Evolutionary conservation across 805 yeast species (phyloP).

Genomic region (Kazachstania taianensis): DNA sequence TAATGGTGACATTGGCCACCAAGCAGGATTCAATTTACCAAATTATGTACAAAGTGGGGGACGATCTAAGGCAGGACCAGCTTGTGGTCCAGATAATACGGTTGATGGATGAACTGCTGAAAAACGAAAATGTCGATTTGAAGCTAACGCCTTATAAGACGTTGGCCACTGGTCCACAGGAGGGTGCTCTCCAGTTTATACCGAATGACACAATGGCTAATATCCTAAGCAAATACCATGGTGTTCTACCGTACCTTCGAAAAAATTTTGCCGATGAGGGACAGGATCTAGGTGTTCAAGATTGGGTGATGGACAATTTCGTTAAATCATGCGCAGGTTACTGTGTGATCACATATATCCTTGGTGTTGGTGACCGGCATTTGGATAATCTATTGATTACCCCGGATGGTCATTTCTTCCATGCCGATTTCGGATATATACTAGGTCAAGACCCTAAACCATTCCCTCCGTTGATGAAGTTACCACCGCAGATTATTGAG

Average conservation of each 20-base stretch:
- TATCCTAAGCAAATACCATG: constrained; percentile 63
- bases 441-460: constrained; percentile 97
- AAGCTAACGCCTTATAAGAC: constrained; percentile 82
- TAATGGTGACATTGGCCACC: constrained; percentile 70
- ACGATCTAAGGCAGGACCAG: constrained; percentile 90
- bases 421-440: constrained; percentile 95
- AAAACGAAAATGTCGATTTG: constrained; percentile 84
- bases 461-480: constrained; percentile 95
- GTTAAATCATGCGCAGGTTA: constrained; percentile 95
- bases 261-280: constrained; percentile 36
- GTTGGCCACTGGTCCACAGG: constrained; percentile 80
- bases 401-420: constrained; percentile 86
- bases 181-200: constrained; percentile 90
- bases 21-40: constrained; percentile 46
- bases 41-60: constrained; percentile 91
- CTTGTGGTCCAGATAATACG: constrained; percentile 87
- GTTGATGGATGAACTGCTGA: constrained; percentile 79
- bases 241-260: constrained; percentile 62
- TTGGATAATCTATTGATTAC: constrained; percentile 77
- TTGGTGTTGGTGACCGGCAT: constrained; percentile 97
- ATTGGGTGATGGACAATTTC: constrained; percentile 80
- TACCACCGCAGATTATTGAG: constrained; percentile 92
- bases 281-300: constrained; percentile 28
- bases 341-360: constrained; percentile 85
- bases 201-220: constrained; percentile 84